Conservation (phyloP, 495 filamentous ascomycete species). For the Xylona heveae region DNA sequence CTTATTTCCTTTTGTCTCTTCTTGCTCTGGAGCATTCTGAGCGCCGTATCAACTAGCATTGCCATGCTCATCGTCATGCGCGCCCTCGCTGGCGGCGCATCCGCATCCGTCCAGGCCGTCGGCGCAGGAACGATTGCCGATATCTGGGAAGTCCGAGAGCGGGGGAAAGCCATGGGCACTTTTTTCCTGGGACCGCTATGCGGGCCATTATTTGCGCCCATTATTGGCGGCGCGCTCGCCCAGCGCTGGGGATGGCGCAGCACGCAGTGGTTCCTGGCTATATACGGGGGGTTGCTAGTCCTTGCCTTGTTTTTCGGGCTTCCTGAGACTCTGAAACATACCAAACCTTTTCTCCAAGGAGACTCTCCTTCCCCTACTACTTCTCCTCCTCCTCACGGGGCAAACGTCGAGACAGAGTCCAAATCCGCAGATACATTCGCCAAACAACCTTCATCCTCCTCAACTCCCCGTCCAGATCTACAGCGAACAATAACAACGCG, state of each 20-base stretch:
- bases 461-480: conserved; percentile 2
- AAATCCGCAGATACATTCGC: no score
- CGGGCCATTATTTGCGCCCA: conserved; percentile 67
- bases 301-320: conserved; percentile 26
- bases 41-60: conserved; percentile 54
- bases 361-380: not conserved
- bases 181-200: conserved; percentile 86
- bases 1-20: conserved; percentile 64
- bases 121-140: conserved; percentile 87
- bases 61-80: conserved; percentile 75
- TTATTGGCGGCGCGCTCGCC: conserved; percentile 63
- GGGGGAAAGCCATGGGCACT: conserved; percentile 75
- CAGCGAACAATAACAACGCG: conserved; percentile 8
- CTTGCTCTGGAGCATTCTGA: conserved; percentile 51
- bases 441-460: no score
- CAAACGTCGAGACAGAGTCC: no score
- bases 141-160: conserved; percentile 64
- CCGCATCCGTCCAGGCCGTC: conserved; percentile 77
- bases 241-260: conserved; percentile 59
- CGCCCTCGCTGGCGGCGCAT: conserved; percentile 58
- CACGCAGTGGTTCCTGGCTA: conserved; percentile 70
- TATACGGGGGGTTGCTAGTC: conserved; percentile 36
- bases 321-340: conserved; percentile 18
- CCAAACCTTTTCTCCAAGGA: conserved; percentile 34
- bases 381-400: no score